Base-by-base conservation (phyloP, 2,329 filamentous ascomycete genomes). In the Elsinoe ampelina region DNA sequence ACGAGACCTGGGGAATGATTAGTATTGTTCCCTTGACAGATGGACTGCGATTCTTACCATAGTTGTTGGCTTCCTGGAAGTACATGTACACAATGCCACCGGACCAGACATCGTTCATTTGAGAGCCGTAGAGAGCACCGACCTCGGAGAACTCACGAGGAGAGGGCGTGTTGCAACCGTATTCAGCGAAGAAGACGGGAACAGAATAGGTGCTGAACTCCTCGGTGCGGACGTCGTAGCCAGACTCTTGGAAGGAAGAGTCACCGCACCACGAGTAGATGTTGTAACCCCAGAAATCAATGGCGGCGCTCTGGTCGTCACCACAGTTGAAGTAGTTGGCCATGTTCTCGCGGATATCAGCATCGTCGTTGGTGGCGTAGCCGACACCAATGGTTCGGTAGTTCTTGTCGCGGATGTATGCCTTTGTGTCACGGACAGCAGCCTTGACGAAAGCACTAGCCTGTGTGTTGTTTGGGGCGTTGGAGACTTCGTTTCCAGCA, bases 231-330 rank as follows among this genome's bases (percentile, higher is more conserved):
- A 83, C 79, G 62, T 85, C 78, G 75, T 91, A 98, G 56, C 89
- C 89, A 2, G 93, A 96, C 59, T 78, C 69, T 35, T 77, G 68
- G 76, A 86, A 93, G 66, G 77, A 82, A 68, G 88, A 95, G 64
- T 91, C 72, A 64, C 92, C 93, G 71, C 93, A 98, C 93, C 93
- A 98, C 55, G 91, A 95, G 81, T 98, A 98, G 76, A 97, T 95
- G 80, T 98, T 98, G 85, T 97, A 97, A 59, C 93, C 93, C 88
- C 91, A 98, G 79, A 95, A 97, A 74, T 98, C 93, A 63, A 97
- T 95, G 60, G 86, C 72, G 67, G 74, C 73, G 7, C 77, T 75
- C 34, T 77, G 69, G 60, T 82, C 72, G 45, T 43, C 45, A 59
- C 91, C 88, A 70, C 93, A 98, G 80, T 95, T 91, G 77, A 98